Base-by-base conservation (phyloP, 495 filamentous ascomycete genomes). In the Margaritispora aquatica region DNA sequence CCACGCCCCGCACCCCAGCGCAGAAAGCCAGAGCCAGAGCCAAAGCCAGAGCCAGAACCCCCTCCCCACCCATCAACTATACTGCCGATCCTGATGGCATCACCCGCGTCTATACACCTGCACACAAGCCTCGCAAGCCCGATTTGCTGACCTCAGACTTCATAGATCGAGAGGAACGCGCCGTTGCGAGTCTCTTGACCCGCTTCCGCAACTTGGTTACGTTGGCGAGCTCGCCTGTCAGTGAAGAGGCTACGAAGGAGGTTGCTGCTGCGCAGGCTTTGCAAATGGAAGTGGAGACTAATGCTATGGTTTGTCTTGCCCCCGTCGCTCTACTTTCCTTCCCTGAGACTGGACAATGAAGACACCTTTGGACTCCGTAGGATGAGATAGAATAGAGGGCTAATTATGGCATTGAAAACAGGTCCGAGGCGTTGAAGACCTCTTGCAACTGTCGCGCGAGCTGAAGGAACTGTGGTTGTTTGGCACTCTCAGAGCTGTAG, bases 381-480 rank as follows among this genome's bases (percentile, higher is more conserved):
- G 44, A 9, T 1, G 24, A 50, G 15, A 58, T 3, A 23, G 49
- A 21, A 58, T 52, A 23, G 26, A 1, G 49, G 23, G 29, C 5
- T 34, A 13, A 34, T 5, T 5, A 34, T 34, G 29, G 29, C 5
- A 34, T 34, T 34, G 29, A 34, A 34, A 9, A 51, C 36, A 88
- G 85, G 75, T 87, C 65, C 80, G 80, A 48, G 77, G 81, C 7
- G 79, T 79, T 10, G 86, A 90, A 73, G 85, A 90, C 54, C 69
- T 87, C 22, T 74, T 88, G 27, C 72, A 75, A 4, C 65, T 90
- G 11, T 84, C 80, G 27, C 79, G 86, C 7, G 71, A 76, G n/a
- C 75, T 90, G 71, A 87, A 89, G 70, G 86, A 89, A 64, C 73
- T 81, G 36, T 90, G 87, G 87, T 74, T 88, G 4, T 87, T 87